phyloP scores from a whole-genome alignment of 768 basidiomycete genomes.

The Trametes cinnabarina region DNA sequence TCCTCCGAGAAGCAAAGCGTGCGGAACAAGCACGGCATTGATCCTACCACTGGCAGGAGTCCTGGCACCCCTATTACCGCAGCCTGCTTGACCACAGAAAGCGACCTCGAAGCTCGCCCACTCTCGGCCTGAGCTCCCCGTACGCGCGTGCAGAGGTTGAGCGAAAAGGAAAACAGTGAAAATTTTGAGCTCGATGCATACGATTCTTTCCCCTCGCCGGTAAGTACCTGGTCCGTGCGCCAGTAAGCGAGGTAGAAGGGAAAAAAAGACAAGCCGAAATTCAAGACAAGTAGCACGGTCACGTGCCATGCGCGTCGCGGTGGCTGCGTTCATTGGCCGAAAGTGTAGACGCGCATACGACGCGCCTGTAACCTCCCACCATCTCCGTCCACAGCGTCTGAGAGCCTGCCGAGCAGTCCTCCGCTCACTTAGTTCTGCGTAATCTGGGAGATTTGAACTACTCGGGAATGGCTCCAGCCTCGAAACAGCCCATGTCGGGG shows the following conservation, averaged over 20 bases:
- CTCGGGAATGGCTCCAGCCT: slow-evolving; percentile 1
- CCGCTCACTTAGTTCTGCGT: too few species aligned
- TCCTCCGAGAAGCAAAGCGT: neutral
- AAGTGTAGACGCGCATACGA: neutral
- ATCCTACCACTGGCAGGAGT: too few species aligned
- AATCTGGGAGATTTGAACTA: too few species aligned
- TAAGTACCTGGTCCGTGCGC: neutral
- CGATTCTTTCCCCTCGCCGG: too few species aligned
- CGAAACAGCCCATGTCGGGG: slow-evolving; percentile 47
- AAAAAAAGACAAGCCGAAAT: neutral
- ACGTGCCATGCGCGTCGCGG: slow-evolving; percentile 16
- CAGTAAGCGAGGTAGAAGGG: neutral
- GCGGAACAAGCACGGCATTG: neutral
- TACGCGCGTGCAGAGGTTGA: too few species aligned
- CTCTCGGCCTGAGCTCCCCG: too few species aligned
- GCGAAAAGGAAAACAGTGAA: too few species aligned
- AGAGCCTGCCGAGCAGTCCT: neutral
- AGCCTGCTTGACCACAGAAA: neutral
- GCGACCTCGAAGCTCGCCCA: too few species aligned
- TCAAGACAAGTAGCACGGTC: slow-evolving; percentile 5
- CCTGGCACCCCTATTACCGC: too few species aligned
- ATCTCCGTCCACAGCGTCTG: neutral
- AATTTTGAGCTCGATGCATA: too few species aligned
- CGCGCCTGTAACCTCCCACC: neutral
- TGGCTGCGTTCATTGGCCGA: neutral